Conservation (phyloP, 371 early-diverging fungal species). For the Zopfochytrium polystomum region DNA sequence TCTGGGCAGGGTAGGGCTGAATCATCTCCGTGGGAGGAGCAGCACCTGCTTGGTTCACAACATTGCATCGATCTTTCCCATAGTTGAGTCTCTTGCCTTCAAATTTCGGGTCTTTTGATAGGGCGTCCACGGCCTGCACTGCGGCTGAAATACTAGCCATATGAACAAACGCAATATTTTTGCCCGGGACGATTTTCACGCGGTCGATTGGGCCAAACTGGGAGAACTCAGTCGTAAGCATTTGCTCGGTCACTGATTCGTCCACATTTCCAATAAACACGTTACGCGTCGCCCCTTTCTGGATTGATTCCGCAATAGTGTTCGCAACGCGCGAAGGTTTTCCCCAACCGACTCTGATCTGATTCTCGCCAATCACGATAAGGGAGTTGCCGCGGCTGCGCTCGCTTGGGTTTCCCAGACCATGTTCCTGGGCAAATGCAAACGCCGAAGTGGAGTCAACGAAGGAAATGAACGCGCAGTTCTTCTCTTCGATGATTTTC, state of each 20-base stretch:
- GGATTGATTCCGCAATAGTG: constrained; percentile 55
- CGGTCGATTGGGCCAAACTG: constrained; percentile 72
- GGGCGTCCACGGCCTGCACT: constrained; percentile 61
- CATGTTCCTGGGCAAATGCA: constrained; percentile 46
- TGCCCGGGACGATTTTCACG: constrained; percentile 66
- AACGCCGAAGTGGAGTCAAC: constrained; percentile 63
- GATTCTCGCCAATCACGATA: constrained; percentile 47
- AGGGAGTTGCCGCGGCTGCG: constrained; percentile 38
- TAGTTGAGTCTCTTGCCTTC: constrained; percentile 59
- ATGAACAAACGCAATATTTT: constrained; percentile 78
- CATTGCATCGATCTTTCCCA: constrained; percentile 86
- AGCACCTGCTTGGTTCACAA: too few species aligned
- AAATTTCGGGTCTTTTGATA: constrained; percentile 59
- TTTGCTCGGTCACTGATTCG: constrained; percentile 52
- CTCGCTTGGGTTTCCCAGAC: constrained; percentile 57
- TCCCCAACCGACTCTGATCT: constrained; percentile 76
- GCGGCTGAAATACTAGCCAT: constrained; percentile 67
- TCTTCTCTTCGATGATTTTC: constrained; percentile 70
- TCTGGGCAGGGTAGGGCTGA: too few species aligned
- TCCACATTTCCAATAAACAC: constrained; percentile 74
- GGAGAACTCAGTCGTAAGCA: constrained; percentile 53
- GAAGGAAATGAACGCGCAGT: constrained; percentile 78
- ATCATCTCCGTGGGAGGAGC: too few species aligned
- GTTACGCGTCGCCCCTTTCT: constrained; percentile 69
- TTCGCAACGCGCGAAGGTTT: constrained; percentile 48